Conservation (phyloP, 257 asterid species). For the Rauvolfia tetraphylla region DNA sequence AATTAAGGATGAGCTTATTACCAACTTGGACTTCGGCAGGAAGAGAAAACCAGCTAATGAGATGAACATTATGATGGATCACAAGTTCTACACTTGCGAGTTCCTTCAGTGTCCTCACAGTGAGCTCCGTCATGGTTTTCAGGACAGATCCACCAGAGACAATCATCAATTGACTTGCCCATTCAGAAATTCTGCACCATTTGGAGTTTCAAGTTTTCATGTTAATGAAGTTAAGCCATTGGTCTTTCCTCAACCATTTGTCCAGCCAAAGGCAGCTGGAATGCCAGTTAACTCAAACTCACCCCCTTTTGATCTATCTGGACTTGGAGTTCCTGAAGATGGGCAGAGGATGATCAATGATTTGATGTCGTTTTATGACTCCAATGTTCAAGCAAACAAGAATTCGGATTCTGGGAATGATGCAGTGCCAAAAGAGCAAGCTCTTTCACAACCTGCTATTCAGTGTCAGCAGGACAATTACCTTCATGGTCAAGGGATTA, state of each 20-base stretch:
- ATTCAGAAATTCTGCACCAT: constrained; percentile 29
- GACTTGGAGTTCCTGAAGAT: constrained; percentile 73
- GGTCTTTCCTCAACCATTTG: constrained; percentile 43
- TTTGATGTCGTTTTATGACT: constrained; percentile 65
- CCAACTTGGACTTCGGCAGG: constrained; percentile 51
- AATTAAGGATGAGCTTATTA: constrained; percentile 39
- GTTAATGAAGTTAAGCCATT: constrained; percentile 42
- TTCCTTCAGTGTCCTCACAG: constrained; percentile 63
- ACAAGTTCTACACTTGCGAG: constrained; percentile 65
- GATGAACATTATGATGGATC: constrained; percentile 39
- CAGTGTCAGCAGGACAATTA: constrained; percentile 39
- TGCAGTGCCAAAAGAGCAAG: constrained; percentile 31
- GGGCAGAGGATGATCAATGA: constrained; percentile 65
- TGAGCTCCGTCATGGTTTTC: constrained; percentile 55
- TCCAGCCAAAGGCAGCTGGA: constrained; percentile 32
- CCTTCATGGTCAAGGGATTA: constrained; percentile 41
- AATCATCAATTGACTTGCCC: constrained; percentile 72
- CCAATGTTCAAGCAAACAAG: constrained; percentile 42
- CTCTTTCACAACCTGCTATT: constrained; percentile 21
- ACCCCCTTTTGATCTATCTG: constrained; percentile 48
- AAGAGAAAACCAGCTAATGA: constrained; percentile 60
- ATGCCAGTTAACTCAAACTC: constrained; percentile 23
- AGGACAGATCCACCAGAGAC: constrained; percentile 55
- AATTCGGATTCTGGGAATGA: constrained; percentile 22
- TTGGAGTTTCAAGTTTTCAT: constrained; percentile 39